These are phyloP conservation scores for Colletotrichum horii DNA, from an alignment of 2,329 filamentous ascomycete species.

Conservation along the genomic window DNA sequence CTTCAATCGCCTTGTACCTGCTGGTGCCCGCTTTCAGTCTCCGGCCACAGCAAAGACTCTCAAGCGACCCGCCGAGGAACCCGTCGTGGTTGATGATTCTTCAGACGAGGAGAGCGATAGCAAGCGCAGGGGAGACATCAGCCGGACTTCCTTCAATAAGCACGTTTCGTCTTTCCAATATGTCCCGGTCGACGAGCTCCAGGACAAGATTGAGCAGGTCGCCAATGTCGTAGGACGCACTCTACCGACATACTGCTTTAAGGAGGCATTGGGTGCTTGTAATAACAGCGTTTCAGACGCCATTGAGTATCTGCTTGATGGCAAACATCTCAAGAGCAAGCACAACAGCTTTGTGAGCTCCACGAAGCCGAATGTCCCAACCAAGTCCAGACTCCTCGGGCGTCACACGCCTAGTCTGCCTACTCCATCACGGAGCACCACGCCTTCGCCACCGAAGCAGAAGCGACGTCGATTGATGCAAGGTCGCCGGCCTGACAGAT, in stretches of 20 bases:
- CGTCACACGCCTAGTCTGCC: conserved; percentile 14
- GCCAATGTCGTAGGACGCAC: conserved; percentile 38
- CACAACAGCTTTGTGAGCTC: conserved; percentile 5
- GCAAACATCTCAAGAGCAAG: conserved; percentile 23
- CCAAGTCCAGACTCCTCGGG: conserved; percentile 23
- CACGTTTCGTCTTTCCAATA: conserved; percentile 49
- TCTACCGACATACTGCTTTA: conserved; percentile 33
- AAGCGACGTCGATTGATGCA: conserved; percentile 37
- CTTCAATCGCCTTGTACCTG: conserved; percentile 71
- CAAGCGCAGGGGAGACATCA: conserved; percentile 64
- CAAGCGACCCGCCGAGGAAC: conserved; percentile 42
- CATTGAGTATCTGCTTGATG: conserved; percentile 32
- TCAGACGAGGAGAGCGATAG: conserved; percentile 54
- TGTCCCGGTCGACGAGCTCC: conserved; percentile 49
- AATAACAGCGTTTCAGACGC: conserved; percentile 41
- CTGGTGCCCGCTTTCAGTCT: conserved; percentile 73
- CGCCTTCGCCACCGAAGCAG: conserved; percentile 34
- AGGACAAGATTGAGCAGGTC: conserved; percentile 38
- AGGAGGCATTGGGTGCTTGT: conserved; percentile 35
- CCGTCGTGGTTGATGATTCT: conserved; percentile 52
- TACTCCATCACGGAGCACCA: conserved; percentile 19
- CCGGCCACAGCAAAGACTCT: conserved; percentile 35
- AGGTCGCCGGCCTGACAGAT: conserved; percentile 32
- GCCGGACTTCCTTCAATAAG: conserved; percentile 60
- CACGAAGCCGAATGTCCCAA: conserved; percentile 26